Evolutionary conservation across 352 stramenopile genomes (phyloP).

Genomic region (Phytophthora pisi): DNA sequence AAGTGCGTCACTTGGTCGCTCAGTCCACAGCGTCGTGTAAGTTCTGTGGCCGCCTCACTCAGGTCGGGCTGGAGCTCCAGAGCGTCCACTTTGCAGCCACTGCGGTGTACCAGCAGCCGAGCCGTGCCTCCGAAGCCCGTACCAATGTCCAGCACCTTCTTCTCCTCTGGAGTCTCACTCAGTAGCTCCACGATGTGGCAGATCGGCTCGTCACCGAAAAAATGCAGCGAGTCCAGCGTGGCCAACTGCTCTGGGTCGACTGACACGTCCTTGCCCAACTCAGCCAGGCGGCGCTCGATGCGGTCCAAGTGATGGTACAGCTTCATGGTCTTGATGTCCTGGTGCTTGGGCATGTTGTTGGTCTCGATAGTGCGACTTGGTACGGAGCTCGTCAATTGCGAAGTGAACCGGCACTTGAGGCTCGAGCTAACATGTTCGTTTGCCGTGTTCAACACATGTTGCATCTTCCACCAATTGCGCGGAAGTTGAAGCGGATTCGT

Average conservation of each 20-base stretch:
- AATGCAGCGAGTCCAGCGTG: slow-evolving; percentile 70
- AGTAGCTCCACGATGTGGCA: slow-evolving; percentile 54
- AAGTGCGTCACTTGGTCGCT: slow-evolving; percentile 54
- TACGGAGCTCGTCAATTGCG: not conserved
- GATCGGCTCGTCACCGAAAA: slow-evolving; percentile 66
- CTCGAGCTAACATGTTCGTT: not conserved
- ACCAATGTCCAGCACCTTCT: slow-evolving; percentile 86
- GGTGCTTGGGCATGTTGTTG: slow-evolving; percentile 28
- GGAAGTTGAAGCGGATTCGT: slow-evolving; percentile 3
- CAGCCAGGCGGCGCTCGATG: slow-evolving; percentile 68
- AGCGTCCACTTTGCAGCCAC: slow-evolving; percentile 66
- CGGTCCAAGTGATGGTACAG: slow-evolving; percentile 82
- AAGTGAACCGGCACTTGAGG: not conserved
- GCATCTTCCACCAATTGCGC: not conserved
- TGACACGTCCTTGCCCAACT: slow-evolving; percentile 23
- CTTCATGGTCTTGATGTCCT: slow-evolving; percentile 91
- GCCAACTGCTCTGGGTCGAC: slow-evolving; percentile 60
- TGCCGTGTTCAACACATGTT: slow-evolving; percentile 4
- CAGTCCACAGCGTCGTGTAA: slow-evolving; percentile 67
- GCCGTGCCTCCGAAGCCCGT: slow-evolving; percentile 90
- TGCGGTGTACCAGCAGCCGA: slow-evolving; percentile 76
- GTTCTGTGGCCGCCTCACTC: slow-evolving; percentile 55
- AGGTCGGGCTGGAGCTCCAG: slow-evolving; percentile 86
- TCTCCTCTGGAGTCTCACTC: slow-evolving; percentile 6
- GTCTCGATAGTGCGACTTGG: not conserved